Percentiles rank a stretch among this genome's conserved stretches.
phyloP scores from a whole-genome alignment of 805 yeast species.

The Saturnispora besseyi region DNA sequence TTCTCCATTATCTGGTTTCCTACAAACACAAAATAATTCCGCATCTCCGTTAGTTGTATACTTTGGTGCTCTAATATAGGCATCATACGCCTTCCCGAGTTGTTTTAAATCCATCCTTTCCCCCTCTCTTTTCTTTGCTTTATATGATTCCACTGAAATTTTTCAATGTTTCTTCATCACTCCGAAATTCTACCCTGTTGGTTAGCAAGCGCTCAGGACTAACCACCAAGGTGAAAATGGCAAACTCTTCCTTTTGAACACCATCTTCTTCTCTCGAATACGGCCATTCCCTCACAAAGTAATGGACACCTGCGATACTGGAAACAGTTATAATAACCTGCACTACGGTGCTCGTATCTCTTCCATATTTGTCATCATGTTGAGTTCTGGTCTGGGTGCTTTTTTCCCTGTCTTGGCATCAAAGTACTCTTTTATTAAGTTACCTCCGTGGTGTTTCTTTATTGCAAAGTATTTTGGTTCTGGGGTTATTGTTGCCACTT shows the following conservation, averaged over 20 bases:
- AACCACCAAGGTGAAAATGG: slow-evolving; percentile 1
- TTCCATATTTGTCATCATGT: slow-evolving; percentile 51
- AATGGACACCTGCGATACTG: slow-evolving; percentile 15
- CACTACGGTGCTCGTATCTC: slow-evolving; percentile 43
- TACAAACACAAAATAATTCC: slow-evolving; percentile 68
- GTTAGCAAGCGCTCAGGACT: neutral
- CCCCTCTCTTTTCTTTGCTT: neutral
- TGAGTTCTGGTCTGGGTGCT: slow-evolving; percentile 50
- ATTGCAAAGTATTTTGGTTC: slow-evolving; percentile 71
- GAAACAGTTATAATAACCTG: slow-evolving; percentile 20
- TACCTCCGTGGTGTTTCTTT: slow-evolving; percentile 58
- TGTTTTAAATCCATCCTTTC: slow-evolving; percentile 9
- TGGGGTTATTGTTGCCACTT: slow-evolving; percentile 77
- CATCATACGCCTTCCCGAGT: slow-evolving; percentile 24
- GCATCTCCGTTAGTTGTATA: slow-evolving; percentile 41
- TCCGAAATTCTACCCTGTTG: neutral
- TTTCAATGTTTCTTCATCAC: neutral
- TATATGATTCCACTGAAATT: neutral
- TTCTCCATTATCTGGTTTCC: slow-evolving; percentile 68
- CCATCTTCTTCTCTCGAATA: neutral
- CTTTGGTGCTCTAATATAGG: slow-evolving; percentile 27
- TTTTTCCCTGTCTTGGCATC: slow-evolving; percentile 58
- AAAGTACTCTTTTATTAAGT: slow-evolving; percentile 44
- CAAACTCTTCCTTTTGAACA: neutral
- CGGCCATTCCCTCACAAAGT: neutral